Evolutionary conservation across 805 yeast genomes (phyloP).

Genomic region (Zygosaccharomyces pseudorouxii): DNA sequence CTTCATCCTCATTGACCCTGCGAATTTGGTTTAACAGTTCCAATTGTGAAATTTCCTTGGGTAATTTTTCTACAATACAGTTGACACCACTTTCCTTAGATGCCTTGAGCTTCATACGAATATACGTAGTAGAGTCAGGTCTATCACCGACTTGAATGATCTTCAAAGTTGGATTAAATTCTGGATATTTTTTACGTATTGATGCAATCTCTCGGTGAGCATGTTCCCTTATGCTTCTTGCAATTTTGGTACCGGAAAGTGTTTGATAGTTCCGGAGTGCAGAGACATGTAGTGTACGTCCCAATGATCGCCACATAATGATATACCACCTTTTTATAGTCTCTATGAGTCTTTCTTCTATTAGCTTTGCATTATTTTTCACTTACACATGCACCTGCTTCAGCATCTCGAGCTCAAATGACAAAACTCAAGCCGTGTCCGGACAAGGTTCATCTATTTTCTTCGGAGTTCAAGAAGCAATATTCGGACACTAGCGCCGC

Average conservation of each 20-base stretch:
- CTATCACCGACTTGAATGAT: slow-evolving; percentile 75
- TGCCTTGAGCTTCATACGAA: slow-evolving; percentile 74
- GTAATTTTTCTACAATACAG: slow-evolving; percentile 56
- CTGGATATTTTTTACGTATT: slow-evolving; percentile 39
- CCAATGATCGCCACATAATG: not conserved
- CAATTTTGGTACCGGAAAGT: slow-evolving; percentile 46
- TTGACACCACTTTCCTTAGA: slow-evolving; percentile 64
- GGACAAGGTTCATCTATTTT: not conserved
- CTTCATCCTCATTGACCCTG: slow-evolving; percentile 51
- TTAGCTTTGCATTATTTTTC: no score
- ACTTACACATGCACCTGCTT: no score
- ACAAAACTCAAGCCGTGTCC: not conserved
- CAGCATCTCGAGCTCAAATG: not conserved
- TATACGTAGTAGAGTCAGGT: slow-evolving; percentile 78
- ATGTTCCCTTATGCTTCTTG: slow-evolving; percentile 42
- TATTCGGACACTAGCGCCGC: not conserved
- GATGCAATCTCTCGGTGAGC: slow-evolving; percentile 37
- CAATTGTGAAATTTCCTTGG: slow-evolving; percentile 51
- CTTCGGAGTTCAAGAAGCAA: no score
- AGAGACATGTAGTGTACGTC: not conserved
- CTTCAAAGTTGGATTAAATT: slow-evolving; percentile 59
- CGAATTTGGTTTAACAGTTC: slow-evolving; percentile 51
- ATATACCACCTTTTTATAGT: not conserved
- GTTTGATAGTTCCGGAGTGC: slow-evolving; percentile 25
- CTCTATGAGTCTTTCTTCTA: no score